Evolutionary conservation across 2,329 filamentous ascomycete genomes (phyloP).

Genomic region (Bertia moriformis): DNA sequence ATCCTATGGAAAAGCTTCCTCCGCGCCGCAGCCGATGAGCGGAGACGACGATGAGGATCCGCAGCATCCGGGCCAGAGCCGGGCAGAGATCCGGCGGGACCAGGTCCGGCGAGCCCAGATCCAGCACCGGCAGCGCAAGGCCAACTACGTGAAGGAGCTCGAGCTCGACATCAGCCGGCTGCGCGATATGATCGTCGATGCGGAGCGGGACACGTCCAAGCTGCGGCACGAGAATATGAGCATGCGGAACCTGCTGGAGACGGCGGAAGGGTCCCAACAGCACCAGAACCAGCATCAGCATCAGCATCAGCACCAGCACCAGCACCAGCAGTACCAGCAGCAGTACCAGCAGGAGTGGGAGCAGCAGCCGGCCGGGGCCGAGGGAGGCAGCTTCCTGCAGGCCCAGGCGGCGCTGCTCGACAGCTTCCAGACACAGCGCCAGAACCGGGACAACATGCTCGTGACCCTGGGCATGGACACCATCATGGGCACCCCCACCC

Average conservation of each 20-base stretch:
- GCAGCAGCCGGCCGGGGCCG: too few relatives aligned
- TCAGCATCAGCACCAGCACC: conserved; percentile 2
- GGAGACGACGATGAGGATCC: not conserved
- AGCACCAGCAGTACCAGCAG: conserved; percentile 1
- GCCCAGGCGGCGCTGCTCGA: conserved; percentile 6
- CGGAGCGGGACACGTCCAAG: conserved; percentile 20
- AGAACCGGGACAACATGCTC: conserved; percentile 20
- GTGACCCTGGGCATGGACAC: conserved; percentile 26
- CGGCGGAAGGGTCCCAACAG: conserved; percentile 6
- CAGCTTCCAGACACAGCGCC: conserved; percentile 17
- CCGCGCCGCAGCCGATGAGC: conserved; percentile 2
- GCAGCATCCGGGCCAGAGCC: conserved; percentile 14
- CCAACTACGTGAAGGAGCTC: conserved; percentile 36
- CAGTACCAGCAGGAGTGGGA: too few relatives aligned
- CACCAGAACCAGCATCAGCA: not conserved
- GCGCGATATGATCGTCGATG: conserved; percentile 27
- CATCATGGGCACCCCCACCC: conserved; percentile 23
- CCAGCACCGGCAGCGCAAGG: conserved; percentile 39
- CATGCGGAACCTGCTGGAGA: conserved; percentile 19
- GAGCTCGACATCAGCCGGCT: conserved; percentile 32
- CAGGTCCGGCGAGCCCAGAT: conserved; percentile 38
- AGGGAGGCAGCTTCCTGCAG: not conserved
- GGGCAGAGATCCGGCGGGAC: conserved; percentile 28
- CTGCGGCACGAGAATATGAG: conserved; percentile 26
- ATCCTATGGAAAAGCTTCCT: not conserved